These are phyloP conservation scores for Castanospermum australe DNA, from an alignment of 306 rosid genomes.

Conservation along the genomic window DNA sequence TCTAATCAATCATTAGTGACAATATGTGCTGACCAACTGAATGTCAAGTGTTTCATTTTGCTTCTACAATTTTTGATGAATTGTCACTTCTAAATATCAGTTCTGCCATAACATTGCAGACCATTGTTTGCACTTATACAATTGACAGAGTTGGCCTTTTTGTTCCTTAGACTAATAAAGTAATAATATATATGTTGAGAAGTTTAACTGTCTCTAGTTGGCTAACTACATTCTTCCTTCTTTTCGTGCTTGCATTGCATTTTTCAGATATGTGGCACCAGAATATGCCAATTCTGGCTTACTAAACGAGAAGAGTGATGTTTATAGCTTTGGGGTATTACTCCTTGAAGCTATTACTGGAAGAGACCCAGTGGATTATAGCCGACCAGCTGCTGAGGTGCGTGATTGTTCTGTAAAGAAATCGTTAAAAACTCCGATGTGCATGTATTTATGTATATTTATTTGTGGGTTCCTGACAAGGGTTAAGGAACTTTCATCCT, in stretches of 20 bases:
- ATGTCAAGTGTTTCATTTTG: background rate
- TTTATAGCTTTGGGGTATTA: constrained; percentile 81
- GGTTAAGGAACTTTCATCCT: background rate
- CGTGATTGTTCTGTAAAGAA: constrained; percentile 8
- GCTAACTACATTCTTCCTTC: constrained; percentile 5
- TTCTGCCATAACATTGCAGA: background rate
- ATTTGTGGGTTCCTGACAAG: background rate
- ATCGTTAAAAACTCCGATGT: background rate
- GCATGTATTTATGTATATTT: background rate
- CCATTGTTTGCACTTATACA: background rate
- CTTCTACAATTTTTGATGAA: background rate
- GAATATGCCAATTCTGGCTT: constrained; percentile 96
- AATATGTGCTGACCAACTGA: background rate
- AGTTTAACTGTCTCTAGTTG: constrained; percentile 2
- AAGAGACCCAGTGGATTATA: constrained; percentile 93
- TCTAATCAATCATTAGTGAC: background rate
- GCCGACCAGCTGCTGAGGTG: constrained; percentile 76
- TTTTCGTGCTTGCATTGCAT: constrained; percentile 18
- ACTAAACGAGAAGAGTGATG: constrained; percentile 89
- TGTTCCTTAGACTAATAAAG: background rate
- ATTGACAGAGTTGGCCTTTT: background rate
- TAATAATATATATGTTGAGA: background rate
- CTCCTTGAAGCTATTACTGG: constrained; percentile 85
- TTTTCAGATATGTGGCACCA: constrained; percentile 88
- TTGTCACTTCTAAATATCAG: background rate